Conservation (phyloP, 2,329 filamentous ascomycete species). For the Myriosclerotinia scirpicola region DNA sequence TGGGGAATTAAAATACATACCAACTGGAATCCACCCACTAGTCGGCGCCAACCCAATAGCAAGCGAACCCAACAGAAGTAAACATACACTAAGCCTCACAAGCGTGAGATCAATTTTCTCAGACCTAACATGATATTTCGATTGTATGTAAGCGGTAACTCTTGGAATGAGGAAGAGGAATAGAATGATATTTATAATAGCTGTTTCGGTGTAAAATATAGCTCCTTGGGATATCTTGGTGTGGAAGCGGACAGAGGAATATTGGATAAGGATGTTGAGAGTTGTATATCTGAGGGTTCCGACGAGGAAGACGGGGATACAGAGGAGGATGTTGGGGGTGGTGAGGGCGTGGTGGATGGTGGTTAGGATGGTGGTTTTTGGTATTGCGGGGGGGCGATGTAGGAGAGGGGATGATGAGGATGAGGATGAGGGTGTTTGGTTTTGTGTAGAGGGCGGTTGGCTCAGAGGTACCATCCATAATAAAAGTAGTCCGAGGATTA, state of each 20-base stretch:
- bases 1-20: conserved; percentile 21
- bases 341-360: conserved; percentile 26
- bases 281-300: conserved; percentile 39
- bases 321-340: conserved; percentile 31
- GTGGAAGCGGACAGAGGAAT: conserved; percentile 37
- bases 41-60: conserved; percentile 32
- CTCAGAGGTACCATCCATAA: conserved; percentile 33
- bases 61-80: conserved; percentile 35
- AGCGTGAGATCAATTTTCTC: conserved; percentile 36
- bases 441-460: conserved; percentile 4
- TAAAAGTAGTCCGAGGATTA: conserved; percentile 31
- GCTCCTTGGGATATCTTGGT: conserved; percentile 37
- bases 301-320: conserved; percentile 38
- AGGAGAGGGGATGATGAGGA: not conserved
- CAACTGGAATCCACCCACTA: conserved; percentile 31
- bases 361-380: conserved; percentile 20
- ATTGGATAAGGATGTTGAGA: conserved; percentile 39
- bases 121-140: conserved; percentile 27
- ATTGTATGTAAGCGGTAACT: conserved; percentile 28
- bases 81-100: conserved; percentile 32
- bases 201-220: conserved; percentile 39
- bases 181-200: conserved; percentile 37
- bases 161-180: conserved; percentile 37
- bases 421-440: not conserved
- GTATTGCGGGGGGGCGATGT: not conserved